Evolutionary conservation across 768 basidiomycete species (phyloP).

Genomic region (Naganishia vishniacii): DNA sequence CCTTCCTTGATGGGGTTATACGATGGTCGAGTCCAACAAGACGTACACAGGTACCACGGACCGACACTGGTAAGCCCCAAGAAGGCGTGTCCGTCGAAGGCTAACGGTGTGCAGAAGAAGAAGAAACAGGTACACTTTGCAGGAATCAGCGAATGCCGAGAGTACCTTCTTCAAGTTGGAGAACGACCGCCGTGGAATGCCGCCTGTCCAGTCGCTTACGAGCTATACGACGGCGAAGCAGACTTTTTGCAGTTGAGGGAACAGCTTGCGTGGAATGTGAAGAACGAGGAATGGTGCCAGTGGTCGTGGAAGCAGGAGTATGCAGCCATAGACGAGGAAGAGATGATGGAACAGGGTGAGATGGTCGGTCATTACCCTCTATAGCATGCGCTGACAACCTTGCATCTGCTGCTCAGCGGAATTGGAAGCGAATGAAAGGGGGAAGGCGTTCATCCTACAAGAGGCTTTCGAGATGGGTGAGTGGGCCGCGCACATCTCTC

Average conservation of each 20-base stretch:
- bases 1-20: no score
- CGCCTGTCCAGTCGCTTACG: not conserved
- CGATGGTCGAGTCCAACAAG: no score
- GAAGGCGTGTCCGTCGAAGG: slow-evolving; percentile 1
- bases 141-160: not conserved
- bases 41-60: not conserved
- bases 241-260: not conserved
- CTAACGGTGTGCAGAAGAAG: not conserved
- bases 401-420: no score
- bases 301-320: not conserved
- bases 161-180: not conserved
- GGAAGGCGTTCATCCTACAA: no score
- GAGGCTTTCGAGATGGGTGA: no score
- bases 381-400: no score
- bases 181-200: not conserved
- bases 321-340: no score
- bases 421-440: no score
- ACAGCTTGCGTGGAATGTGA: not conserved
- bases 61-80: not conserved
- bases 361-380: no score
- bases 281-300: not conserved
- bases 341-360: no score
- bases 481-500: no score
- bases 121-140: not conserved
- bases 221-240: not conserved